Conservation (phyloP, 495 filamentous ascomycete genomes). For the Rostrohypoxylon terebratum region DNA sequence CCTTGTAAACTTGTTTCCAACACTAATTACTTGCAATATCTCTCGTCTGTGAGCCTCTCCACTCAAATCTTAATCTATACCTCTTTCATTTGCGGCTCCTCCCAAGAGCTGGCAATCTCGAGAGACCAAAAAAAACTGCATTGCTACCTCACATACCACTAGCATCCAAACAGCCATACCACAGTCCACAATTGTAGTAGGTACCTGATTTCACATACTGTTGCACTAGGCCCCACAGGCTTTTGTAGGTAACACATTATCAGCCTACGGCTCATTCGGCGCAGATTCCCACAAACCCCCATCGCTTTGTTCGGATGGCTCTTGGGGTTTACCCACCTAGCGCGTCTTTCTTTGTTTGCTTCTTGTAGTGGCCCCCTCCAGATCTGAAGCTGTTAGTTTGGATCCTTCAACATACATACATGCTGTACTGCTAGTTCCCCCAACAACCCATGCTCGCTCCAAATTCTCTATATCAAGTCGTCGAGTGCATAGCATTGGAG, state of each 20-base stretch:
- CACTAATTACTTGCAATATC: constrained; percentile 34
- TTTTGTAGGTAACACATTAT: constrained; percentile 55
- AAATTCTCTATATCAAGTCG: not conserved
- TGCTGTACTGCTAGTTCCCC: constrained; percentile 20
- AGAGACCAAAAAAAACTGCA: constrained; percentile 34
- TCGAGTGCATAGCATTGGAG: constrained; percentile 16
- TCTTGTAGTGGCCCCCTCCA: constrained; percentile 23
- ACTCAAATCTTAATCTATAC: constrained; percentile 41
- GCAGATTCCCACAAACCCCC: constrained; percentile 55
- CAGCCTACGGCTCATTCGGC: constrained; percentile 65
- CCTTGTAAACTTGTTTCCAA: constrained; percentile 40
- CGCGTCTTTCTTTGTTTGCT: constrained; percentile 36
- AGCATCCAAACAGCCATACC: too few species aligned
- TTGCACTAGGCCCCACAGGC: constrained; percentile 49
- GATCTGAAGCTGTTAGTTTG: constrained; percentile 30
- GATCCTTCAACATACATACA: constrained; percentile 8
- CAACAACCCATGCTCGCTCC: constrained; percentile 5
- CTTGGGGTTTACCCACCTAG: constrained; percentile 38
- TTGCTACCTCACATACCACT: constrained; percentile 38
- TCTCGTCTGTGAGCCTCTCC: constrained; percentile 27
- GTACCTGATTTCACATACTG: constrained; percentile 36
- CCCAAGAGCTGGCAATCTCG: constrained; percentile 35
- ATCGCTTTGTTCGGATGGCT: constrained; percentile 26
- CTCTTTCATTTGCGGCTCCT: constrained; percentile 48
- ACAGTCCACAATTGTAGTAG: too few species aligned